Evolutionary conservation across 768 basidiomycete species (phyloP).

Genomic region (Coprinopsis strossmayeri): DNA sequence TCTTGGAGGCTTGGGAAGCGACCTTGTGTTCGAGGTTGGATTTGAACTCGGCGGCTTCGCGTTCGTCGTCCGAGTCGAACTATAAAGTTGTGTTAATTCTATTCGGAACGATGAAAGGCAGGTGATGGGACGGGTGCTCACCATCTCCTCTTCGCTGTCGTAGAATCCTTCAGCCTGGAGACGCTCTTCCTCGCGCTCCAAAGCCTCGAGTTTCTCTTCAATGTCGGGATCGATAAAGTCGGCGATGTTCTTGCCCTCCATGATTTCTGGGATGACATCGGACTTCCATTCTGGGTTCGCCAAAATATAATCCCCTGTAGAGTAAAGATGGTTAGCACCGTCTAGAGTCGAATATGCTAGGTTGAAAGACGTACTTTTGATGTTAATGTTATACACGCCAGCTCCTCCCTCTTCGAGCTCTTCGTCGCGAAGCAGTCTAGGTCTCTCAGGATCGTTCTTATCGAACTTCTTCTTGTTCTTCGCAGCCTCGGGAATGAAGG

Average conservation of each 20-base stretch:
- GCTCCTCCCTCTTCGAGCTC: conserved; percentile 86
- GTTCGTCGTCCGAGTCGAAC: conserved; percentile 72
- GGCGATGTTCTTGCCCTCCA: conserved; percentile 97
- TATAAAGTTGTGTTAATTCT: conserved; percentile 18
- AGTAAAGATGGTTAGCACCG: conserved; percentile 2
- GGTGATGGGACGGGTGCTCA: conserved; percentile 25
- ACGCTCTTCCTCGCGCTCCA: conserved; percentile 94
- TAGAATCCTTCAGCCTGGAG: conserved; percentile 96
- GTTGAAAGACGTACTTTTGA: conserved; percentile 61
- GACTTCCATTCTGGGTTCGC: conserved; percentile 90
- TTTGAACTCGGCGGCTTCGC: conserved; percentile 61
- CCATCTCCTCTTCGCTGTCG: conserved; percentile 82
- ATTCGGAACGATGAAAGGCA: background rate
- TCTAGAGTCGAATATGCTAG: background rate
- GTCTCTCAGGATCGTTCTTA: conserved; percentile 76
- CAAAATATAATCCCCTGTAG: conserved; percentile 83
- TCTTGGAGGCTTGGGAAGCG: conserved; percentile 71
- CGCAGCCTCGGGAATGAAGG: conserved; percentile 86
- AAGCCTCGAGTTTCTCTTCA: conserved; percentile 90
- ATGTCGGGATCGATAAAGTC: conserved; percentile 99
- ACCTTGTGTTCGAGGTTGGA: conserved; percentile 60
- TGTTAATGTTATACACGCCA: conserved; percentile 86
- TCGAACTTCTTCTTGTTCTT: conserved; percentile 78
- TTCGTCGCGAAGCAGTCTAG: conserved; percentile 67
- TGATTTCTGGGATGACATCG: conserved; percentile 97